Conservation (phyloP, 495 filamentous ascomycete species). For the Penicillium bovifimosum region DNA sequence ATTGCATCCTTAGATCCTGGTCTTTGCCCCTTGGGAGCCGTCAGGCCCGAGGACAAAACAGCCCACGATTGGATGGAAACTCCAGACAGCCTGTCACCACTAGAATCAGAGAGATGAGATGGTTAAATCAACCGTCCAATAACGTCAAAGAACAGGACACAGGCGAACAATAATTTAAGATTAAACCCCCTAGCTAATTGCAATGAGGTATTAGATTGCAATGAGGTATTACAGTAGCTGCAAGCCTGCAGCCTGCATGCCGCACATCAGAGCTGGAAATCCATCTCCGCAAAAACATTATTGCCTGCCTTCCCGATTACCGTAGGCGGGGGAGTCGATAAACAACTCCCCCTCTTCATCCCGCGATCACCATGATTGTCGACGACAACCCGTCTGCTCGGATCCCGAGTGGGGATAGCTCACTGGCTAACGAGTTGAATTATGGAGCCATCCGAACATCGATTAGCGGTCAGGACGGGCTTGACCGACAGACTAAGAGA, state of each 20-base stretch:
- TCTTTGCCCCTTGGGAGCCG: neutral
- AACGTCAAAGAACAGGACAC: neutral
- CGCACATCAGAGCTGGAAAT: neutral
- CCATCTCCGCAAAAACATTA: neutral
- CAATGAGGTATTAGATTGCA: too few relatives aligned
- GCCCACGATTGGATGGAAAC: neutral
- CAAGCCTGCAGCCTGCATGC: neutral
- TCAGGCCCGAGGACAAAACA: neutral
- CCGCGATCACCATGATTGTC: constrained; percentile 18
- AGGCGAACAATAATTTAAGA: too few relatives aligned
- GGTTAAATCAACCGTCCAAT: neutral
- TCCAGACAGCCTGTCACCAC: neutral
- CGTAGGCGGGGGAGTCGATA: constrained; percentile 1
- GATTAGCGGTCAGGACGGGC: constrained; percentile 1
- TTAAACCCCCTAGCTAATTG: too few relatives aligned
- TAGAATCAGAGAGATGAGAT: neutral
- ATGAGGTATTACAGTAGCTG: too few relatives aligned
- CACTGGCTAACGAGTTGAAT: neutral
- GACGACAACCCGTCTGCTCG: constrained; percentile 3
- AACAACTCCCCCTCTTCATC: constrained; percentile 1
- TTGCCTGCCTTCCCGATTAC: neutral
- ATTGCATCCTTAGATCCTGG: neutral
- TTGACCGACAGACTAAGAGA: neutral
- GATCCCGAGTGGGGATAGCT: neutral
- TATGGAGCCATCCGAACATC: neutral